A percentile compares a stretch with the other conserved stretches of the same genome.
phyloP scores from a whole-genome alignment of 1,139 yeast species.

The Nadsonia starkeyi-henricii region DNA sequence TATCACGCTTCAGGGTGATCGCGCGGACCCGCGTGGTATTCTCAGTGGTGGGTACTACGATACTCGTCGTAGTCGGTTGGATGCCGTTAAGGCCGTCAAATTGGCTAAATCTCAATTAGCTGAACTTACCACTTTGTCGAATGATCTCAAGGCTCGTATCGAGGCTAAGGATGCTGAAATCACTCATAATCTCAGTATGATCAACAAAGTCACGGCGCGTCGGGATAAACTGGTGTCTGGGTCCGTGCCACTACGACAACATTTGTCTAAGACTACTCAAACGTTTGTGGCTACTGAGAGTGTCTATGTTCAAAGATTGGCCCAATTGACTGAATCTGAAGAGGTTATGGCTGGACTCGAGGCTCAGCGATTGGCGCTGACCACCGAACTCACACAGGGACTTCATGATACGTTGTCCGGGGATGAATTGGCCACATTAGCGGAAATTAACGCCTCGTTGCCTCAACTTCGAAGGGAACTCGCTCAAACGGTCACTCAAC shows the following conservation, averaged over 20 bases:
- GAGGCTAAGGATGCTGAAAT: constrained; percentile 30
- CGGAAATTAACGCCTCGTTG: neutral
- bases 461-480: neutral
- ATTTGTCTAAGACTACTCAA: neutral
- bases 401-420: neutral
- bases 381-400: neutral
- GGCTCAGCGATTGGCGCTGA: neutral
- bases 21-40: constrained; percentile 72
- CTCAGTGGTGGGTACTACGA: constrained; percentile 85
- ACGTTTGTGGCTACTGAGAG: neutral
- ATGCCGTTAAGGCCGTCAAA: constrained; percentile 25
- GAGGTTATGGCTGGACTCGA: neutral
- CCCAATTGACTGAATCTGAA: neutral
- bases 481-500: neutral
- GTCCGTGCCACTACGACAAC: neutral
- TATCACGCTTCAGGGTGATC: constrained; percentile 84
- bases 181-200: constrained; percentile 32
- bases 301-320: neutral
- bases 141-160: no score
- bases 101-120: neutral
- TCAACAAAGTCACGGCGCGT: constrained; percentile 28
- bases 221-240: neutral
- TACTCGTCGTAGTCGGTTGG: constrained; percentile 51
- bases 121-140: no score
- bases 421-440: neutral